phyloP scores from a whole-genome alignment of 495 filamentous ascomycete species.

The Letharia columbiana region DNA sequence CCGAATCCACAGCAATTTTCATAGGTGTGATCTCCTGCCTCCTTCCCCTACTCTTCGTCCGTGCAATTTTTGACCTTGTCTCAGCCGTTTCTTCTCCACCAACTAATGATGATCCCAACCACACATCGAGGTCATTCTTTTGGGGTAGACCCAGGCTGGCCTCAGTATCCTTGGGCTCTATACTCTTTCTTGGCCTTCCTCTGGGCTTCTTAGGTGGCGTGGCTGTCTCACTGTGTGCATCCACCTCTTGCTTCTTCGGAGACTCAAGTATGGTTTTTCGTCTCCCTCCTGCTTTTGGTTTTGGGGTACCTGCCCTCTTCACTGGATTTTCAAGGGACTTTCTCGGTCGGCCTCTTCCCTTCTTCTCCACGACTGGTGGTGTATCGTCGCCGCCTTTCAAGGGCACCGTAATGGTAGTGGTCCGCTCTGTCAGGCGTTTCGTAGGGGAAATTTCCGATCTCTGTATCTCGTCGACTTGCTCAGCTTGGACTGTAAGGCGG shows the following conservation, averaged over 20 bases:
- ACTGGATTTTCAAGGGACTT: constrained; percentile 31
- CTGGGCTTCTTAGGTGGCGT: constrained; percentile 30
- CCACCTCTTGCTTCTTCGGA: constrained; percentile 1
- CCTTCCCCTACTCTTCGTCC: constrained; percentile 18
- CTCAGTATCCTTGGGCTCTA: constrained; percentile 19
- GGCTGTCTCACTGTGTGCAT: constrained; percentile 16
- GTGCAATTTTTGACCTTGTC: background rate
- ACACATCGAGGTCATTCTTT: constrained; percentile 14
- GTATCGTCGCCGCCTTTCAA: constrained; percentile 40
- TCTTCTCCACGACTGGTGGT: constrained; percentile 32
- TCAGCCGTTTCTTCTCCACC: background rate
- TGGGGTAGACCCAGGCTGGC: constrained; percentile 18
- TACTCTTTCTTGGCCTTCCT: constrained; percentile 37
- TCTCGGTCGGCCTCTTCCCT: constrained; percentile 38
- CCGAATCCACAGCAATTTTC: constrained; percentile 24
- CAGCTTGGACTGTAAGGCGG: constrained; percentile 49
- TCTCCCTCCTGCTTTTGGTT: constrained; percentile 32
- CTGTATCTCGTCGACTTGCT: constrained; percentile 39
- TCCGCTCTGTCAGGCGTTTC: constrained; percentile 34
- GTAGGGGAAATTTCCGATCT: constrained; percentile 27
- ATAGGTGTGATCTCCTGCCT: constrained; percentile 25
- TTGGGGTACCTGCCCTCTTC: constrained; percentile 25
- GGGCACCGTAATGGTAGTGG: constrained; percentile 46
- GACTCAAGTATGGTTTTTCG: constrained; percentile 30
- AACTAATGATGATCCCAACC: constrained; percentile 27